phyloP scores from a whole-genome alignment of 1,139 yeast species.

The Blastobotrys indianensis region DNA sequence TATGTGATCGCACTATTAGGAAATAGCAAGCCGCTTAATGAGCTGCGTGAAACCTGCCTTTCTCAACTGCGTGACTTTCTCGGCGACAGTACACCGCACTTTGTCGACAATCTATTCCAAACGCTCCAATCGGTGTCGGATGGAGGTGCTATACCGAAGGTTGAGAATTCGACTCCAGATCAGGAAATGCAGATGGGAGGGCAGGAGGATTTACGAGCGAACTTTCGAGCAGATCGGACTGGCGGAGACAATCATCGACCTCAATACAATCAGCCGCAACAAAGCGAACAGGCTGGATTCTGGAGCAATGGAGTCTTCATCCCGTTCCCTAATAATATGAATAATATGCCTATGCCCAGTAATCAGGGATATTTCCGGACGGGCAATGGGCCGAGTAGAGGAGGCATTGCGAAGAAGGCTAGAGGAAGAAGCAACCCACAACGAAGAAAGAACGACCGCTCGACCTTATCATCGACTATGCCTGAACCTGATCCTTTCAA shows the following conservation, averaged over 20 bases:
- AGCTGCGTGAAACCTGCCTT: constrained; percentile 31
- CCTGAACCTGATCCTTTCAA: constrained; percentile 23
- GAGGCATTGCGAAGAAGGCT: constrained; percentile 9
- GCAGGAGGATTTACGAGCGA: constrained; percentile 19
- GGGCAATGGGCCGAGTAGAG: constrained; percentile 11
- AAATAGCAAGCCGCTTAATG: constrained; percentile 31
- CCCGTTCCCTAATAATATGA: constrained; percentile 20
- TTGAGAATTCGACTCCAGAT: constrained; percentile 1
- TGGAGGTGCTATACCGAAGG: neutral
- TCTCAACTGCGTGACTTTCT: constrained; percentile 37
- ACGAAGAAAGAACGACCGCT: constrained; percentile 12
- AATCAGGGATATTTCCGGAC: constrained; percentile 23
- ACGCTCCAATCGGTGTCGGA: neutral
- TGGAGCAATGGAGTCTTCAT: constrained; percentile 27
- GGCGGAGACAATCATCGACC: neutral
- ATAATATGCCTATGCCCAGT: constrained; percentile 18
- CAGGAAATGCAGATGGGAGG: constrained; percentile 8
- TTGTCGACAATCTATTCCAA: constrained; percentile 31
- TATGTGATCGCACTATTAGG: constrained; percentile 40
- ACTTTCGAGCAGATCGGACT: constrained; percentile 18
- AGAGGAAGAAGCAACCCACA: constrained; percentile 12
- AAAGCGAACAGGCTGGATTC: constrained; percentile 14
- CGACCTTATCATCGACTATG: constrained; percentile 18
- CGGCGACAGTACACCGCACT: constrained; percentile 26
- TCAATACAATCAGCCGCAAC: constrained; percentile 2